Evolutionary conservation across 108 stramenopile genomes (phyloP).

Genomic region (Cyclotella choctawhatcheeana): DNA sequence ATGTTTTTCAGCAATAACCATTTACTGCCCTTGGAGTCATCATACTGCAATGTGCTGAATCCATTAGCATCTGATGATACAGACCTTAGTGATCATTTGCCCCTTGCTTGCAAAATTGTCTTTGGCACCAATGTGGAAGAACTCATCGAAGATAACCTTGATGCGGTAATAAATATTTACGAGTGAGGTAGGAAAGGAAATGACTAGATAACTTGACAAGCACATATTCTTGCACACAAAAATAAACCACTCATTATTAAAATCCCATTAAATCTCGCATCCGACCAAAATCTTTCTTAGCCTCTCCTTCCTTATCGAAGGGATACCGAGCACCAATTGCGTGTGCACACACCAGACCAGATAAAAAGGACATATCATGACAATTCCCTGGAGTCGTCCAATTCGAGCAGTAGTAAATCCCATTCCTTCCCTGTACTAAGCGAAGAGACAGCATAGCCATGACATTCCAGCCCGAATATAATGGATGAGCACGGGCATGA

Average conservation of each 20-base stretch:
- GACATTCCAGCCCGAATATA: conserved; percentile 69
- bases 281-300: conserved; percentile 58
- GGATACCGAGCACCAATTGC: conserved; percentile 63
- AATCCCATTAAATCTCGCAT: conserved; percentile 65
- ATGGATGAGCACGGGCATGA: conserved; percentile 61
- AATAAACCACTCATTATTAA: no score
- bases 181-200: no score
- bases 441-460: conserved; percentile 62
- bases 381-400: conserved; percentile 73
- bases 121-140: no score
- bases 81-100: conserved; percentile 27
- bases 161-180: no score
- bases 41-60: conserved; percentile 14
- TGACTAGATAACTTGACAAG: no score
- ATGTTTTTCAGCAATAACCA: conserved; percentile 16
- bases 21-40: background rate
- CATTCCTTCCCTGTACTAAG: conserved; percentile 55
- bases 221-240: no score
- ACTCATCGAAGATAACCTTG: no score
- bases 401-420: conserved; percentile 64
- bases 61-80: conserved; percentile 9
- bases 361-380: conserved; percentile 64
- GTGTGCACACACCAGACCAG: conserved; percentile 59
- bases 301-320: conserved; percentile 50
- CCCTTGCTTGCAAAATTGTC: conserved; percentile 6